phyloP scores from a whole-genome alignment of 2,329 filamentous ascomycete species.

The Botrytis paeoniae region DNA sequence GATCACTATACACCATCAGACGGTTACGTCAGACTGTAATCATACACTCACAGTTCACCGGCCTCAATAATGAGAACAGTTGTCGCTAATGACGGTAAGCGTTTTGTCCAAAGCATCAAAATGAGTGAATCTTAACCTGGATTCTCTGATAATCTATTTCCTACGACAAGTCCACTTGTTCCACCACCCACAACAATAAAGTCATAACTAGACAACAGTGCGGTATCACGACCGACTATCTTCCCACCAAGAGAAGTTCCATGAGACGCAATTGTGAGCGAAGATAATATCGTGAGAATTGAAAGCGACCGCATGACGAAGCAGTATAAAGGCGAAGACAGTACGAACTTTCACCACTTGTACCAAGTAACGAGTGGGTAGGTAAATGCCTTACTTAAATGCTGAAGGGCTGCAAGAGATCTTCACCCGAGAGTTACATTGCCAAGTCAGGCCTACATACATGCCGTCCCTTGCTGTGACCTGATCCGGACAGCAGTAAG shows the following conservation, averaged over 20 bases:
- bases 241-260: neutral
- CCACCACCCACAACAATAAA: conserved; percentile 16
- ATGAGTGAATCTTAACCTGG: neutral
- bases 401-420: neutral
- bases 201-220: conserved; percentile 2
- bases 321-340: neutral
- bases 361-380: neutral
- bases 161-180: conserved; percentile 12
- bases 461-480: neutral
- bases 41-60: conserved; percentile 14
- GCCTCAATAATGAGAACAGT: conserved; percentile 18
- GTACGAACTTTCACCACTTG: neutral
- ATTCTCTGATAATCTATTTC: conserved; percentile 19
- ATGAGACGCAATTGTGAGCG: neutral
- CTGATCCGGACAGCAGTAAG: neutral
- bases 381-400: neutral
- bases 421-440: neutral
- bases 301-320: neutral
- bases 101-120: neutral
- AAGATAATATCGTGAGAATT: neutral
- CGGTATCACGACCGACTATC: neutral
- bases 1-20: conserved; percentile 1
- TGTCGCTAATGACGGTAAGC: conserved; percentile 1
- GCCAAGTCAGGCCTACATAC: neutral
- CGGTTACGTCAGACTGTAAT: neutral